Evolutionary conservation across 768 basidiomycete species (phyloP), one percentile per base, ranked within the genome.

Genomic region (Leucosporidium creatinivorum): DNA sequence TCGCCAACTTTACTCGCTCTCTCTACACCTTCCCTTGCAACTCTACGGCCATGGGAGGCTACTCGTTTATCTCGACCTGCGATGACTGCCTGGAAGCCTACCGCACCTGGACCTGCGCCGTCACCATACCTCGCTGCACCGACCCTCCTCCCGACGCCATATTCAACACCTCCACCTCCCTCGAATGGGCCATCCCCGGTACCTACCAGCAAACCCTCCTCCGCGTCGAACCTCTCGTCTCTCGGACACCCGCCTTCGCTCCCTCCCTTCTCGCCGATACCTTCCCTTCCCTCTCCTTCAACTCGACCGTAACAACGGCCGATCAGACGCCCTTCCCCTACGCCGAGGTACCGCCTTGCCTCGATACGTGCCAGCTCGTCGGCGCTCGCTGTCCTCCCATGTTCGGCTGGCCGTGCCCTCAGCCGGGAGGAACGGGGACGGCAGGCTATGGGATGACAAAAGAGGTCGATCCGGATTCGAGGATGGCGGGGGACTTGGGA

Each of bases 381-480:
- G 87, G 88, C 70, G 84, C 91, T 31, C 84, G 88, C 17, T 93
- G 91, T 76, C 91, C 91, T 6, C 81, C 81, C 33, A 85, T 89
- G 73, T 70, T 93, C 15, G 82, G 83, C 3, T 88, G 89, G 78
- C 78, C 79, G 68, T 92, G 91, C 70, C 91, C 70, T 57, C 66
- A 59, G 28, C 62, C 59, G 15, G 47, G 61, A 36, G 61, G 55
- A 48, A 70, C 73, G 12, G 64, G 59, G 1, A 30, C 49, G 30
- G 71, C 73, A 2, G 63, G 62, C 59, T 74, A 70, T 44, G 70
- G 69, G 0, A 9, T 19, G 4, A 65, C 68, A 47, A 10, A 30
- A 51, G 18, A 58, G 10, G 66, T 72, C 15, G 31, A 55, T 8
- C 15, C 19, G 10, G 36, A 19, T 3, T 33, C 39, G 19, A 26